phyloP scores from a whole-genome alignment of 805 yeast genomes.

The Nematodospora valgi region DNA sequence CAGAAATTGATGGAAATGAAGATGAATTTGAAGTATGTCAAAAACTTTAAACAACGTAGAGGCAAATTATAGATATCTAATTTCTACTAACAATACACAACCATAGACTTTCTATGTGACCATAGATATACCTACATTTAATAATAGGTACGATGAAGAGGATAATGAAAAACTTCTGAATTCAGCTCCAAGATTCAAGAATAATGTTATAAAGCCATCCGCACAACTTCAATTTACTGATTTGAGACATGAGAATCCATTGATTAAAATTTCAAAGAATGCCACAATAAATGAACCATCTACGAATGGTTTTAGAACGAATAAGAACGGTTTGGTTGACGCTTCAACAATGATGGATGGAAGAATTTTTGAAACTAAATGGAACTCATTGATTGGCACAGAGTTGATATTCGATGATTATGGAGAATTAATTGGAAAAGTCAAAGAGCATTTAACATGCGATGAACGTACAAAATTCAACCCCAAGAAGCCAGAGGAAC shows the following conservation, averaged over 20 bases:
- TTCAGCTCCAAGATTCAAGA: slow-evolving; percentile 10
- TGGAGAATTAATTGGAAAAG: slow-evolving; percentile 39
- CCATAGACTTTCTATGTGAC: slow-evolving; percentile 33
- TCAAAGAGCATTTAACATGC: slow-evolving; percentile 35
- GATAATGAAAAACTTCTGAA: slow-evolving; percentile 1
- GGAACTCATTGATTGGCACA: slow-evolving; percentile 80
- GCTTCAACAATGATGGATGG: slow-evolving; percentile 36
- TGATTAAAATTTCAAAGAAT: slow-evolving; percentile 36
- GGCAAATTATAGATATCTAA: slow-evolving; percentile 3
- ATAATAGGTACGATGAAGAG: slow-evolving; percentile 5
- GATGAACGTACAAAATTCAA: slow-evolving; percentile 23
- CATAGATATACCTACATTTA: slow-evolving; percentile 26
- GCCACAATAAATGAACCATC: neutral
- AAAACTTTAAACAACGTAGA: neutral
- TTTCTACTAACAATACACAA: slow-evolving; percentile 17
- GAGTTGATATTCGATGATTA: slow-evolving; percentile 47
- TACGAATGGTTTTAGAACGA: neutral
- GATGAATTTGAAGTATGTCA: slow-evolving; percentile 23
- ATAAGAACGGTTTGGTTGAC: slow-evolving; percentile 19
- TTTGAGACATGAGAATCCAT: slow-evolving; percentile 28
- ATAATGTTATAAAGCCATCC: slow-evolving; percentile 34
- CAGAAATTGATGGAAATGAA: slow-evolving; percentile 11
- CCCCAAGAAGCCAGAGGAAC: slow-evolving; percentile 18
- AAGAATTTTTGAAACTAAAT: slow-evolving; percentile 64
- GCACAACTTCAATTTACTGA: slow-evolving; percentile 39